These are phyloP conservation scores for Clathrospora elynae DNA, from an alignment of 2,329 filamentous ascomycete species.

Conservation along the genomic window DNA sequence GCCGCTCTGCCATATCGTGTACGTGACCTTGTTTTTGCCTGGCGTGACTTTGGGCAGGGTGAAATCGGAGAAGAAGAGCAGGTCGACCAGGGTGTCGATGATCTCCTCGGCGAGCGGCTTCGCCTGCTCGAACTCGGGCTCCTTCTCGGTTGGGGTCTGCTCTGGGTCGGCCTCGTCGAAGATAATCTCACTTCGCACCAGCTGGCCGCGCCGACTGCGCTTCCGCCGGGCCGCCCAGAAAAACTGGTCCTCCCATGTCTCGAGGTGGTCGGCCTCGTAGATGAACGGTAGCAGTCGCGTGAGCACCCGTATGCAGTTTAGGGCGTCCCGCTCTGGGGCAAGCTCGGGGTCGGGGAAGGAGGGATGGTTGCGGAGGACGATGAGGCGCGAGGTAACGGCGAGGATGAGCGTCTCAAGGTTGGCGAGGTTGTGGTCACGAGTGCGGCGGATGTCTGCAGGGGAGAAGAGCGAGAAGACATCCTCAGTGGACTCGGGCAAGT, in stretches of 20 bases:
- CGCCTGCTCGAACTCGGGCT: conserved; percentile 75
- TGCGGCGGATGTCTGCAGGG: conserved; percentile 76
- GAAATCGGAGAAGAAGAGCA: conserved; percentile 90
- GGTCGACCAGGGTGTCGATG: conserved; percentile 84
- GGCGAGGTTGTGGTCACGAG: conserved; percentile 79
- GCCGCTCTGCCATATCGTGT: conserved; percentile 97
- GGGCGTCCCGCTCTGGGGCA: conserved; percentile 80
- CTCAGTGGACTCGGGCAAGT: conserved; percentile 91
- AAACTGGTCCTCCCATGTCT: conserved; percentile 87
- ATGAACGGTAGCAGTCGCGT: conserved; percentile 88
- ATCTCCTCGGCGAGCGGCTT: conserved; percentile 92
- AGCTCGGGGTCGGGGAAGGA: conserved; percentile 87
- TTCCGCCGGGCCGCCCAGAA: conserved; percentile 83
- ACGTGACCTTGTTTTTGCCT: conserved; percentile 79
- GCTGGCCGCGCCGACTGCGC: conserved; percentile 51
- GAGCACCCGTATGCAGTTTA: conserved; percentile 92
- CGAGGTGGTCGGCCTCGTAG: conserved; percentile 84
- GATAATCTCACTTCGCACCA: conserved; percentile 70
- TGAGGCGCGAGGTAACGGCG: conserved; percentile 80
- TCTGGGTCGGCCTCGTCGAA: conserved; percentile 76
- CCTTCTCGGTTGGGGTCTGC: conserved; percentile 50
- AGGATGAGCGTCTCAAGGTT: conserved; percentile 90
- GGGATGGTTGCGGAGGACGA: conserved; percentile 81
- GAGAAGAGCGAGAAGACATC: conserved; percentile 97
- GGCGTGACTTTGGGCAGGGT: conserved; percentile 76